Base-by-base conservation (phyloP, 2,329 filamentous ascomycete genomes). In the Talaromyces sp. region DNA sequence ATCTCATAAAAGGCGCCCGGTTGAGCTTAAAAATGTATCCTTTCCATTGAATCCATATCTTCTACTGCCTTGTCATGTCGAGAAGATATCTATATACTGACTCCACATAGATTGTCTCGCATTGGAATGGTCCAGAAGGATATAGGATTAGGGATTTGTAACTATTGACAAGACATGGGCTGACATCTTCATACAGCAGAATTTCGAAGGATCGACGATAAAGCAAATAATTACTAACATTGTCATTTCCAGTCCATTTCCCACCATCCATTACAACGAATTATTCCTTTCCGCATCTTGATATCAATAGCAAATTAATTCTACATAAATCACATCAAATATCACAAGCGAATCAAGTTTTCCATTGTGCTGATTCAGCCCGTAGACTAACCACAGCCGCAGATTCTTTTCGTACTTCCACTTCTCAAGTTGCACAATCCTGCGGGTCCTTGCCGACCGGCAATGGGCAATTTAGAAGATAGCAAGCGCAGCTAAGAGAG, bases 241-340 rank as follows among this genome's bases (percentile, higher is more conserved):
- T n/a, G 19, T 43, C 53, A 55, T 19, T 55, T 25, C 21, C 31
- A 45, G 21, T 46, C 9, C 10, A 15, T 19, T 48, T 25, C 33
- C 22, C 15, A 45, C 53, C 39, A 45, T 55, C 53, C 39, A 45
- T 55, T 55, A 55, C 53, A n/a, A 45, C 53, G 3, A 17, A 17
- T 43, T 33, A 10, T 17, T 19, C 28, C 33, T n/a, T 41, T n/a
- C 28, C 19, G 1, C 13, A 31, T 13, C 25, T 28, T 8, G 8
- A n/a, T 48, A 19, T 33, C 28, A n/a, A 33, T 48, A 48, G 45
- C 28, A 33, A 48, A 25, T 15, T 48, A 48, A 25, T 15, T 48
- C n/a, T 33, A 15, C 17, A 48, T 48, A 48, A 33, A 21, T 33
- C 9, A 35, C 28, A 33, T 2, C n/a, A 48, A 35, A 33, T 33